Evolutionary conservation across 2,329 filamentous ascomycete species (phyloP).

Genomic region (Cladobotryum mycophilum): DNA sequence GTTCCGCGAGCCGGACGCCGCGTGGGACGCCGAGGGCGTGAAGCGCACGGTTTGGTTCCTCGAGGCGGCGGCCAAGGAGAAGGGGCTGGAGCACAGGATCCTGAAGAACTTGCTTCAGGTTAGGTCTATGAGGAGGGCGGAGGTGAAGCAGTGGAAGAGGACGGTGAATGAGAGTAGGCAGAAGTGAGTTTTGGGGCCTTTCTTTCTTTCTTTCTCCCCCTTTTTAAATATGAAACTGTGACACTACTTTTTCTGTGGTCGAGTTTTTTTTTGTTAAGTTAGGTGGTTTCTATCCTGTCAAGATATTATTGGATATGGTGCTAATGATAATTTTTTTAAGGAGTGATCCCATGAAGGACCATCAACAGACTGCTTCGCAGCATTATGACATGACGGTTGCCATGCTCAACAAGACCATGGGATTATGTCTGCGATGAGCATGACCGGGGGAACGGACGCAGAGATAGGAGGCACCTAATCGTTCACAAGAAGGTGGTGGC

Average conservation of each 20-base stretch:
- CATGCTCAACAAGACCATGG: conserved; percentile 71
- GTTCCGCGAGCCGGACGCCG: conserved; percentile 44
- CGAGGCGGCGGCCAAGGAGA: conserved; percentile 53
- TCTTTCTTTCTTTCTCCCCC: neutral
- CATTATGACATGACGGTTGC: conserved; percentile 64
- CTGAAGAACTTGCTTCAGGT: conserved; percentile 58
- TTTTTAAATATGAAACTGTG: neutral
- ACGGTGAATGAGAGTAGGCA: conserved; percentile 17
- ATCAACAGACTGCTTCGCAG: conserved; percentile 36
- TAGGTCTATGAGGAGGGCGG: conserved; percentile 14
- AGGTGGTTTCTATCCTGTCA: too few species aligned
- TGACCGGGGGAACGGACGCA: too few species aligned
- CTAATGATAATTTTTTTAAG: neutral
- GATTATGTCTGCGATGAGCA: conserved; percentile 51
- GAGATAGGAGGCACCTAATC: too few species aligned
- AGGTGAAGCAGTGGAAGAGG: conserved; percentile 16
- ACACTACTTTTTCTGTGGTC: neutral
- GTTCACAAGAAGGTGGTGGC: too few species aligned
- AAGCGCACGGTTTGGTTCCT: conserved; percentile 66
- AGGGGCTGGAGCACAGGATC: conserved; percentile 65
- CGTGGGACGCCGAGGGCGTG: conserved; percentile 47
- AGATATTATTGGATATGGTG: neutral
- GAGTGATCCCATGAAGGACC: conserved; percentile 16
- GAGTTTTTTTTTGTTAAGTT: neutral
- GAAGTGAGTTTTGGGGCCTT: conserved; percentile 18